Evolutionary conservation across 176 grass and related monocot species (phyloP).

Genomic region (Tillandsia fasciculata): DNA sequence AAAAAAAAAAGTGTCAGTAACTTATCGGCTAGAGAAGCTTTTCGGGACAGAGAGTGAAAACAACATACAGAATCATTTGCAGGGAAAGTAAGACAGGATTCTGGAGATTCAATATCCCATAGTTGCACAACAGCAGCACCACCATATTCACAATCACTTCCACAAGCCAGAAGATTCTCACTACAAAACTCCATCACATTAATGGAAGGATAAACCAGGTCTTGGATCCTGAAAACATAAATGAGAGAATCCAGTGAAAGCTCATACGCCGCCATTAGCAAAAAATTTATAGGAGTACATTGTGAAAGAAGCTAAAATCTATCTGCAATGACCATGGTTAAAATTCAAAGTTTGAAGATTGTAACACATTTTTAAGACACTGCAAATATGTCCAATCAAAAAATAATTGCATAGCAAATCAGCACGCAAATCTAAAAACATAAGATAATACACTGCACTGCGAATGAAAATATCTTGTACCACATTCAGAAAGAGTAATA

Average conservation of each 20-base stretch:
- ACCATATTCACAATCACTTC: conserved; percentile 82
- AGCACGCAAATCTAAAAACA: not conserved
- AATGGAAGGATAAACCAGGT: conserved; percentile 81
- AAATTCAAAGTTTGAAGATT: not conserved
- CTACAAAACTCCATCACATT: conserved; percentile 78
- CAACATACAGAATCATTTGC: conserved; percentile 92
- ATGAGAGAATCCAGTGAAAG: conserved; percentile 3
- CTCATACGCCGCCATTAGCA: not conserved
- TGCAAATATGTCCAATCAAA: not conserved
- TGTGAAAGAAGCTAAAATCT: not conserved
- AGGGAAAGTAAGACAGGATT: conserved; percentile 68
- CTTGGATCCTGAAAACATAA: conserved; percentile 45
- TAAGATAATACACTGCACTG: not conserved
- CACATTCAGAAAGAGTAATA: too few relatives aligned
- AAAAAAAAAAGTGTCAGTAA: conserved; percentile 23
- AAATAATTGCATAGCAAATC: not conserved
- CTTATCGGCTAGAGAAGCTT: conserved; percentile 17
- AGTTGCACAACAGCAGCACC: conserved; percentile 74
- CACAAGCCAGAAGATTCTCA: conserved; percentile 79
- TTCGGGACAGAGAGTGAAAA: conserved; percentile 8
- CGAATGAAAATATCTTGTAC: too few relatives aligned
- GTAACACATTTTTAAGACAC: not conserved
- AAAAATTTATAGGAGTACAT: not conserved
- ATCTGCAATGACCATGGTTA: not conserved
- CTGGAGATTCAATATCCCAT: conserved; percentile 84